Evolutionary conservation across 2,329 filamentous ascomycete species (phyloP).

Genomic region (Aspergillus phoenicis): DNA sequence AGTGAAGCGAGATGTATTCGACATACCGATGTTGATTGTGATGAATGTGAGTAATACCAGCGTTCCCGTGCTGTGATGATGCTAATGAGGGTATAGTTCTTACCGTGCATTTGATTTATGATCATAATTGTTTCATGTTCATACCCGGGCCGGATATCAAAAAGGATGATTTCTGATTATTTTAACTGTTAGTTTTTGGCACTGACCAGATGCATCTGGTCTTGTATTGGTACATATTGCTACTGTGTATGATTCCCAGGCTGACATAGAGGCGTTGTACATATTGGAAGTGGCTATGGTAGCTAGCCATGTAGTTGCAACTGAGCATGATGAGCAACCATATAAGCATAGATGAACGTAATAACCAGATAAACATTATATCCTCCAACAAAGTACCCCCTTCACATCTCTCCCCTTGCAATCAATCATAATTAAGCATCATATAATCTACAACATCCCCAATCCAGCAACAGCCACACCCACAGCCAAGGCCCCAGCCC

Average conservation of each 20-base stretch:
- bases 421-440: background rate
- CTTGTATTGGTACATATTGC: constrained; percentile 13
- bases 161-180: constrained; percentile 2
- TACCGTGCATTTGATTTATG: constrained; percentile 11
- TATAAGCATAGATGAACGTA: background rate
- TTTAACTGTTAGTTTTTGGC: background rate
- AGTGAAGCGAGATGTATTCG: constrained; percentile 94
- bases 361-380: background rate
- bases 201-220: constrained; percentile 1
- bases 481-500: background rate
- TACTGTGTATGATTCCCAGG: constrained; percentile 20
- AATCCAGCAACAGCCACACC: background rate
- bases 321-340: background rate
- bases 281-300: constrained; percentile 7
- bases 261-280: constrained; percentile 11
- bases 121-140: constrained; percentile 40
- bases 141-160: constrained; percentile 14
- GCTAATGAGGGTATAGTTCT: constrained; percentile 1
- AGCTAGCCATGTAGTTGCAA: too few species aligned
- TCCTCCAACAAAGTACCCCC: too few species aligned
- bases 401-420: background rate
- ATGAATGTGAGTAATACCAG: constrained; percentile 77
- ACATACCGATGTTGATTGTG: constrained; percentile 97
- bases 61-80: background rate
- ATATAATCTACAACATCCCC: background rate